Evolutionary conservation across 331 rosid species (phyloP), one percentile per base, ranked within the genome.

Genomic region (Malus hybrid): DNA sequence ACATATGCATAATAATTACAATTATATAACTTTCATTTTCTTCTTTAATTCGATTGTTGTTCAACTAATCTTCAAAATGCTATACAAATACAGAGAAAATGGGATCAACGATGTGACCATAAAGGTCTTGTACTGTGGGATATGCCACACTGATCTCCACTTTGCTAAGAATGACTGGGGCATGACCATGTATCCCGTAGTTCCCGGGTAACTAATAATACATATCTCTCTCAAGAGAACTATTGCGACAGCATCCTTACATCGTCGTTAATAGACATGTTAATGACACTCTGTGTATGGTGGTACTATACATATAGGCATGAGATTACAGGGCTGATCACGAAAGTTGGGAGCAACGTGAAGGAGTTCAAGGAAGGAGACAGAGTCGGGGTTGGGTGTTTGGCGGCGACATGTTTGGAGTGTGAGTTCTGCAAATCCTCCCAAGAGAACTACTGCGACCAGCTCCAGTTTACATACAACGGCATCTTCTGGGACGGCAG

Each of bases 71-170:
- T 18, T 62, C 18, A 62, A 24, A 28, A 13, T 14, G 18, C 18
- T 61, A 61, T 2, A 61, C 31, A 61, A 7, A 28, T 11, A 28
- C 90, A 91, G 97, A 83, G 93, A 86, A 74, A 89, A 87, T 12
- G 93, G 94, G 27, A 79, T 71, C 6, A 83, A 85, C 44, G 97
- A 91, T 67, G 93, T 91, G 32, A 89, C 90, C 19, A 89, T 89
- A 73, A 46, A 75, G 81, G 79, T 91, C 13, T 18, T 83, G 82
- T 91, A 83, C 22, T 91, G 94, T 69, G 97, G 97, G 27, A 86
- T 91, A 61, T 91, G 97, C 80, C 97, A 92, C 85, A 88, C 93
- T 6, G 97, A 92, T 56, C 80, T 92, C 5, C 96, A 92, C 77
- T 46, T 81, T 4, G 88, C 42, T 31, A 83, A 73, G 55, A 82